Base-by-base conservation (phyloP, 306 rosid genomes). In the Morella rubra region DNA sequence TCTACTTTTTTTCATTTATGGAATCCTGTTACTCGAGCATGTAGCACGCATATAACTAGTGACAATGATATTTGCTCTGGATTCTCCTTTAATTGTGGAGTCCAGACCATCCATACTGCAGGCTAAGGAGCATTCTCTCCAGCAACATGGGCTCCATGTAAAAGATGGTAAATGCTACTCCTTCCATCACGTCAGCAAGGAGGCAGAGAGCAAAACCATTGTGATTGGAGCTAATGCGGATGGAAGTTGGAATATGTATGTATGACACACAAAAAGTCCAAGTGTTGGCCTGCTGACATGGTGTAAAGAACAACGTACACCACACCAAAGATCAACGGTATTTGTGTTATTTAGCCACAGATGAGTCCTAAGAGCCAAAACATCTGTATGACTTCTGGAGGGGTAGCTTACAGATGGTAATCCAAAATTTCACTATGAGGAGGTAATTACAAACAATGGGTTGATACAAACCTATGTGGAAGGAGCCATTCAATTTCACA, bases 391-490 rank as follows among this genome's bases (percentile, higher is more conserved):
- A 49, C 13, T 47, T 62, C 32, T 20, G 10, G 15, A 81, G 62
- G 45, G 37, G 37, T 61, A 73, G 20, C 49, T 49, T 24, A 32
- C 69, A 1, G 18, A 49, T 12, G 66, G 19, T 42, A 18, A 44
- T 22, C 11, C 42, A 47, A 61, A 50, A 60, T 7, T 41, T 40
- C 13, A 42, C 4, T 16, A 40, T 37, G 32, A 20, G n/a, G 44
- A 64, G 69, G n/a, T 12, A 76, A 54, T 14, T 42, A 53, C 44
- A 76, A 60, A 59, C 51, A 73, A 44, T 24, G 11, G 40, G 68
- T 37, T 65, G 70, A 75, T 66, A 86, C 93, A 79, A 82, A 92
- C 99, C 97, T 76, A 95, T 81, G 77, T 95, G 99, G 79, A 91
- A 76, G 62, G 99, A 90, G 77, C 84, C 86, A 71, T 81, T 84